Base-by-base conservation (phyloP, 805 yeast genomes). In the Wickerhamiella nectarea region DNA sequence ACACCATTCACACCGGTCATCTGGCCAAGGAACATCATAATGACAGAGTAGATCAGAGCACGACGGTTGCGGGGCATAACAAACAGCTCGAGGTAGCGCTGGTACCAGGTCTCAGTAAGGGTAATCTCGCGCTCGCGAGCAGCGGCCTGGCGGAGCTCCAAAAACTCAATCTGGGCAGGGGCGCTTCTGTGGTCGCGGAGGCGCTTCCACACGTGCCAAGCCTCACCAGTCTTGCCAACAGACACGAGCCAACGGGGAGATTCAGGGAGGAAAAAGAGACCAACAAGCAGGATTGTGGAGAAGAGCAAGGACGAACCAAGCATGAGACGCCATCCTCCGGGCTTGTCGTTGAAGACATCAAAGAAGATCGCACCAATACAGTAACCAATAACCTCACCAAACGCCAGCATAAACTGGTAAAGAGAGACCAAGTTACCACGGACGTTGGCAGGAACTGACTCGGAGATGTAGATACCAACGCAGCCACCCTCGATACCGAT, bases 1-100 rank as follows among this genome's bases (percentile, higher is more conserved):
- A 76, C 70, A 29, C 77, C 81, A 52, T 76, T 76, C 52, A 76
- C 71, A 64, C 82, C 82, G 5, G 81, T 75, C 61, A 76, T 68
- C 57, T 76, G 83, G 19, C 55, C 54, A 10, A 51, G 49, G 46
- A 46, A 35, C 15, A 51, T 43, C 80, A 75, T 75, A 50, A 72
- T 67, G 42, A 64, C 63, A 9, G 80, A 68, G 56, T 75, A 76
- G 17, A 73, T 58, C 35, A 76, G 63, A 6, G 80, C 78, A 53
- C 81, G 70, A 50, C 80, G 69, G 56, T 71, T 72, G 59, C 83
- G 69, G 36, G 78, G 70, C 41, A 69, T 64, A 11, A 67, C 63
- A 59, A 76, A 58, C 49, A 76, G 64, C 49, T 76, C 81, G 37
- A 67, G 48, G 62, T 71, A 67, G 22, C 65, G 61, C 55, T 67